phyloP scores from a whole-genome alignment of 257 asterid genomes.

The Perilla frutescens region DNA sequence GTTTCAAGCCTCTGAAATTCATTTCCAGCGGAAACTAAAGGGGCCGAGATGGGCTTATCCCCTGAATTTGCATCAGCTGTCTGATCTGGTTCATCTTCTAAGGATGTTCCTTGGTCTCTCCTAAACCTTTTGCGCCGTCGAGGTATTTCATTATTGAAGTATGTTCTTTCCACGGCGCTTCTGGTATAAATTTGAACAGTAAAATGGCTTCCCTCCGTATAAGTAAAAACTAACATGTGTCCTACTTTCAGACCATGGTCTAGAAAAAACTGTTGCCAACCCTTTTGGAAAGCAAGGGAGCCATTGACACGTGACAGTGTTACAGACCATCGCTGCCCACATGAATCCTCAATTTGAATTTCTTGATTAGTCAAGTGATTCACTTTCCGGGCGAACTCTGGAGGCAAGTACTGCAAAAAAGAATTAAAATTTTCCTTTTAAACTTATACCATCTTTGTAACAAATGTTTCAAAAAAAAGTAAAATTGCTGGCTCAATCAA shows the following conservation, averaged over 20 bases:
- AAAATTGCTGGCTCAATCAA: too few species aligned
- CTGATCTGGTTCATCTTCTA: slow-evolving; percentile 29
- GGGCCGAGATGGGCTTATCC: slow-evolving; percentile 26
- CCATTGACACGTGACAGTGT: slow-evolving; percentile 38
- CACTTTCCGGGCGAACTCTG: slow-evolving; percentile 43
- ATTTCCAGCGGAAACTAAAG: slow-evolving; percentile 34
- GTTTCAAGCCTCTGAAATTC: slow-evolving; percentile 24
- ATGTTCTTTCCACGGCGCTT: slow-evolving; percentile 47
- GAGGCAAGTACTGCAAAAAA: slow-evolving; percentile 73
- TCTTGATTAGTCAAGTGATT: slow-evolving; percentile 42
- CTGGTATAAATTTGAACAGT: slow-evolving; percentile 50
- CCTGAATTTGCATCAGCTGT: slow-evolving; percentile 1
- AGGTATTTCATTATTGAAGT: slow-evolving; percentile 19
- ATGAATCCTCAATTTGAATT: slow-evolving; percentile 57
- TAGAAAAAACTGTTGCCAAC: slow-evolving; percentile 59
- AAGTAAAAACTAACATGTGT: slow-evolving; percentile 47
- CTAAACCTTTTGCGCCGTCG: slow-evolving; percentile 13
- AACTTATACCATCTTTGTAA: too few species aligned
- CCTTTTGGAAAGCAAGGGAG: slow-evolving; percentile 55
- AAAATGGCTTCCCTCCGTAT: slow-evolving; percentile 46
- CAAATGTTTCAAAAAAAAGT: background rate
- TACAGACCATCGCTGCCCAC: slow-evolving; percentile 52
- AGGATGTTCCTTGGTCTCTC: slow-evolving; percentile 21
- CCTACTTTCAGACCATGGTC: slow-evolving; percentile 55
- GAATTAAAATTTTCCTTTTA: slow-evolving; percentile 14